Evolutionary conservation across 2,329 filamentous ascomycete genomes (phyloP).

Genomic region (Aspergillus niger): DNA sequence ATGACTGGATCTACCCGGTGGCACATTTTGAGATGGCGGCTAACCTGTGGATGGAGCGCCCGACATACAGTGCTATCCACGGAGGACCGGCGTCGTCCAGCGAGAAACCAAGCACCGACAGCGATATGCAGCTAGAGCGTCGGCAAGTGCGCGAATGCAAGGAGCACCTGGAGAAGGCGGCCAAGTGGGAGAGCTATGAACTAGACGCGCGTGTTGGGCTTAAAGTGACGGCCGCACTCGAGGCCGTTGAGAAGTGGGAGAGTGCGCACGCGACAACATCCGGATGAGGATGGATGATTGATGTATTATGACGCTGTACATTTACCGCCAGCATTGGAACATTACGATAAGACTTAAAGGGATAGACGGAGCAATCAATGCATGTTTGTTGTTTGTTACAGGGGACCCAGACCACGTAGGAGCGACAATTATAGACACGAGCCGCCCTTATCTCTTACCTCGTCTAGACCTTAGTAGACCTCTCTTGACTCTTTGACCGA

Average conservation of each 20-base stretch:
- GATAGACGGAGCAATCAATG: conserved; percentile 3
- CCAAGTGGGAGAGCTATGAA: conserved; percentile 63
- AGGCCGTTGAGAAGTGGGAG: conserved; percentile 49
- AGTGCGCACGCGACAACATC: conserved; percentile 23
- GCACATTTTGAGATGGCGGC: conserved; percentile 87
- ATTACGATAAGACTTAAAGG: not conserved
- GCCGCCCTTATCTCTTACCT: no score
- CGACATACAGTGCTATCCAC: conserved; percentile 41
- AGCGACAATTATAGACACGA: not conserved
- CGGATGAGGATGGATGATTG: conserved; percentile 15
- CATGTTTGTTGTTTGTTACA: not conserved
- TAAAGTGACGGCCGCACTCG: conserved; percentile 50
- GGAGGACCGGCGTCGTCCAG: conserved; percentile 12
- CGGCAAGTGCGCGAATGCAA: conserved; percentile 55
- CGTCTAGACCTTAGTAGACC: no score
- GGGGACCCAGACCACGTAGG: not conserved
- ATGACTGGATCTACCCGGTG: conserved; percentile 68
- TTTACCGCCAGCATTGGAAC: not conserved
- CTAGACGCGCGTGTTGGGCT: conserved; percentile 59
- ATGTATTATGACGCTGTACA: conserved; percentile 16
- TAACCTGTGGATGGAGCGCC: conserved; percentile 71
- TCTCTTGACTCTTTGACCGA: not conserved
- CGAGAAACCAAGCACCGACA: conserved; percentile 7
- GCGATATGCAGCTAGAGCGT: conserved; percentile 28
- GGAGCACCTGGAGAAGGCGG: conserved; percentile 58